phyloP scores from a whole-genome alignment of 352 stramenopile genomes.

The Vaucheria bursata region DNA sequence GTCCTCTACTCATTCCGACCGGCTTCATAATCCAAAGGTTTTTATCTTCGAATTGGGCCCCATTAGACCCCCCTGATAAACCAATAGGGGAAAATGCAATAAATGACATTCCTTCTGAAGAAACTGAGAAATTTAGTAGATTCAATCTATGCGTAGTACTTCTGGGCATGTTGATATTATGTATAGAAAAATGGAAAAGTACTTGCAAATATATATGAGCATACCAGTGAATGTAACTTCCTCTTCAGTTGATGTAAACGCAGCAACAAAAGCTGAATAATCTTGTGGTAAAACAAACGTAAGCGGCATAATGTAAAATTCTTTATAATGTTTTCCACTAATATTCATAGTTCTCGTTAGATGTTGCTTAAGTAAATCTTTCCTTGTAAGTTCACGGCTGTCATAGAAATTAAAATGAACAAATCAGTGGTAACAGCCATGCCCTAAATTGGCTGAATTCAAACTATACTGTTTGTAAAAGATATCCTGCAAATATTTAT shows the following conservation, averaged over 20 bases:
- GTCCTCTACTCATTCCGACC: constrained; percentile 69
- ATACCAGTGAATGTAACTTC: not conserved
- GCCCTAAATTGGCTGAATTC: too few species aligned
- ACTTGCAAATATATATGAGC: not conserved
- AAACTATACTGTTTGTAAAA: too few species aligned
- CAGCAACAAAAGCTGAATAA: constrained; percentile 73
- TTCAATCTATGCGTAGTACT: not conserved
- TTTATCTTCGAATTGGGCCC: not conserved
- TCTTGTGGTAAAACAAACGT: constrained; percentile 86
- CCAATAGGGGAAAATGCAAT: not conserved
- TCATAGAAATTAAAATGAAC: too few species aligned
- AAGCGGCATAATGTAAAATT: constrained; percentile 74
- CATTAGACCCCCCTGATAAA: not conserved
- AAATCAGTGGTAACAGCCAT: too few species aligned
- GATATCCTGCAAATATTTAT: too few species aligned
- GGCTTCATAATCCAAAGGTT: constrained; percentile 91
- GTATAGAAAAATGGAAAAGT: not conserved
- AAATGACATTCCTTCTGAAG: not conserved
- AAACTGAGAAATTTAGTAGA: not conserved
- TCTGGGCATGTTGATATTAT: not conserved
- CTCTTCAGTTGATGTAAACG: constrained; percentile 53
- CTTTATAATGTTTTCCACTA: constrained; percentile 17
- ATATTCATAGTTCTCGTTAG: constrained; percentile 48
- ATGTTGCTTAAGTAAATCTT: constrained; percentile 82
- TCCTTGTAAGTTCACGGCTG: constrained; percentile 72